A percentile compares a stretch with the other conserved stretches of the same genome.
Evolutionary conservation across 441 rosid species (phyloP).

Genomic region (Cnidoscolus chayamansa): DNA sequence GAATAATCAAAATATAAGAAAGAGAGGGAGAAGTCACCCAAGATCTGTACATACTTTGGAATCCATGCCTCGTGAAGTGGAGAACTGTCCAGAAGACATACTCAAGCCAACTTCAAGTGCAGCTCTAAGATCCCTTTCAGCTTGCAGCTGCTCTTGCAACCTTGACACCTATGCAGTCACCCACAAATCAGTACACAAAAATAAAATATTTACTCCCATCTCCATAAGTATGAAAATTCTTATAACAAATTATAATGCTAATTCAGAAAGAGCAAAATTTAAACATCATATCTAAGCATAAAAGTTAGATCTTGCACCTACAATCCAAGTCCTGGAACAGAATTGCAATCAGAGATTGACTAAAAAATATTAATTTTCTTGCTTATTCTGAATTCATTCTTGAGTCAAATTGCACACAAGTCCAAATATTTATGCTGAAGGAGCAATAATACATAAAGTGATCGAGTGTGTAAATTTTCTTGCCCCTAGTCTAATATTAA

Average conservation of each 20-base stretch:
- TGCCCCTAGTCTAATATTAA: not conserved
- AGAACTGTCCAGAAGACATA: slow-evolving; percentile 88
- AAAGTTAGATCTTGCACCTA: not conserved
- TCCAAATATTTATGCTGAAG: not conserved
- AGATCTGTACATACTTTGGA: slow-evolving; percentile 63
- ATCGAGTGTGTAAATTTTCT: not conserved
- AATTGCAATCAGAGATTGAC: not conserved
- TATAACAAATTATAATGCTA: not conserved
- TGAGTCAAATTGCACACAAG: not conserved
- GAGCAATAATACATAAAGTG: not conserved
- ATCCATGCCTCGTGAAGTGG: slow-evolving; percentile 86
- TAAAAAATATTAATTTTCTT: not conserved
- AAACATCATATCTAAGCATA: not conserved
- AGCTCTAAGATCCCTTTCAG: slow-evolving; percentile 97
- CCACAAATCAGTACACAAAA: slow-evolving; percentile 18
- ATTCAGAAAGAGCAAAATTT: not conserved
- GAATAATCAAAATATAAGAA: not conserved
- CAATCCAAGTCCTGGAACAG: not conserved
- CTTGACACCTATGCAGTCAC: slow-evolving; percentile 65
- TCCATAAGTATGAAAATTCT: not conserved
- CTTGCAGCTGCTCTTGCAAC: slow-evolving; percentile 98
- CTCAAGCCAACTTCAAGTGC: slow-evolving; percentile 97
- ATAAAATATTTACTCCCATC: not conserved
- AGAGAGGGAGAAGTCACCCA: slow-evolving; percentile 5
- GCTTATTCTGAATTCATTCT: not conserved